Evolutionary conservation across 2,329 filamentous ascomycete species (phyloP).

Genomic region (Colletotrichum magnum): DNA sequence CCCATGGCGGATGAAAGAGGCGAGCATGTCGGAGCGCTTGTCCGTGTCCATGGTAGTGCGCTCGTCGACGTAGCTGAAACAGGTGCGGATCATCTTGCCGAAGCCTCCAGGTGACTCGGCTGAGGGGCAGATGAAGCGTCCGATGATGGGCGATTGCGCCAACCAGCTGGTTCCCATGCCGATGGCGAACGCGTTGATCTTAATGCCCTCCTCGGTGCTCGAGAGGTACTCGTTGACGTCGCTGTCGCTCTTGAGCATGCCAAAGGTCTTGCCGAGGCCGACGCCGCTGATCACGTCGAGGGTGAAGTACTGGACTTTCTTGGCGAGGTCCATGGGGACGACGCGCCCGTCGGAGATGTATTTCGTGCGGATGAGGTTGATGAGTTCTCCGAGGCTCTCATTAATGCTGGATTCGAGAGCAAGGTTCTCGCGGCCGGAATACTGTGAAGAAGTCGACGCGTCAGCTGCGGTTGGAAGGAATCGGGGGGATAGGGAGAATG

Average conservation of each 20-base stretch:
- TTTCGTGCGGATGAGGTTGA: slow-evolving; percentile 59
- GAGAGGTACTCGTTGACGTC: slow-evolving; percentile 60
- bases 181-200: slow-evolving; percentile 44
- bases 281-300: slow-evolving; percentile 68
- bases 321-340: slow-evolving; percentile 60
- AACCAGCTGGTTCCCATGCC: slow-evolving; percentile 49
- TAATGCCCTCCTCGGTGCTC: slow-evolving; percentile 51
- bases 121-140: slow-evolving; percentile 47
- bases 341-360: slow-evolving; percentile 54
- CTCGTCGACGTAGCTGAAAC: slow-evolving; percentile 47
- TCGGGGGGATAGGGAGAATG: not conserved
- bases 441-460: slow-evolving; percentile 51
- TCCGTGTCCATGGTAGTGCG: slow-evolving; percentile 43
- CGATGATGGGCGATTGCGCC: slow-evolving; percentile 48
- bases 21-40: slow-evolving; percentile 47
- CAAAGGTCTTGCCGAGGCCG: slow-evolving; percentile 64
- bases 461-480: too few species aligned
- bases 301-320: slow-evolving; percentile 64
- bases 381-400: slow-evolving; percentile 58
- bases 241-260: slow-evolving; percentile 60
- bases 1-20: slow-evolving; percentile 48
- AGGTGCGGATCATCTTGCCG: slow-evolving; percentile 51
- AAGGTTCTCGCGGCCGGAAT: slow-evolving; percentile 69
- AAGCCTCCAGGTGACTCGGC: slow-evolving; percentile 49
- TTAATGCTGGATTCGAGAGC: slow-evolving; percentile 65